phyloP scores from a whole-genome alignment of 2,329 filamentous ascomycete genomes.

The Penicillium corylophilum region DNA sequence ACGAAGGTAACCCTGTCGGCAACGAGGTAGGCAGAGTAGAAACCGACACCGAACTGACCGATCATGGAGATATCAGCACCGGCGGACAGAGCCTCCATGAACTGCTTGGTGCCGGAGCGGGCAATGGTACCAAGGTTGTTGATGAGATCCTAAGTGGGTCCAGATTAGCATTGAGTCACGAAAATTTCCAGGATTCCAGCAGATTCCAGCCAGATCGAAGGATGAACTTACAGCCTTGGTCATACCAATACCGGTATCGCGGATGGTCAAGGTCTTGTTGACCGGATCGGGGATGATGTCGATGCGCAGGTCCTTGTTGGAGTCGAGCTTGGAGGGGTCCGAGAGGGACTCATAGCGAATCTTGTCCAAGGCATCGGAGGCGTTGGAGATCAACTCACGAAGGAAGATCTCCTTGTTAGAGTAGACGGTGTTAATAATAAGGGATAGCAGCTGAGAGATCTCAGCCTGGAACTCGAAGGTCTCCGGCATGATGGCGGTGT shows the following conservation, averaged over 20 bases:
- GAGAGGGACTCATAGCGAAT: conserved; percentile 98
- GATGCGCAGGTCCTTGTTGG: conserved; percentile 96
- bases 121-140: conserved; percentile 99
- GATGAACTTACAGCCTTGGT: conserved; percentile 87
- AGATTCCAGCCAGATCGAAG: too few species aligned
- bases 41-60: conserved; percentile 99
- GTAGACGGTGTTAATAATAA: conserved; percentile 99
- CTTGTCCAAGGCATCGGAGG: conserved; percentile 99
- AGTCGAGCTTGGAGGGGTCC: conserved; percentile 95
- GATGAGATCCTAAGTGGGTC: conserved; percentile 74
- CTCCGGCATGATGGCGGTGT: conserved; percentile 71
- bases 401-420: conserved; percentile 99
- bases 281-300: conserved; percentile 98
- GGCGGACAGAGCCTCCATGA: conserved; percentile 98
- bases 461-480: conserved; percentile 99
- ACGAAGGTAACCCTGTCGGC: conserved; percentile 93
- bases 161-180: conserved; percentile 8
- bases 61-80: conserved; percentile 99
- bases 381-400: conserved; percentile 96
- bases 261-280: conserved; percentile 95
- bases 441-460: conserved; percentile 99
- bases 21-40: conserved; percentile 99
- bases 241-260: conserved; percentile 99
- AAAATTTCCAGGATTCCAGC: background rate
- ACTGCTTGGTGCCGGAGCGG: conserved; percentile 99